A percentile compares a stretch with the other conserved stretches of the same genome.
Conservation (phyloP, 805 yeast genomes). For the Ogataea parapolymorpha region DNA sequence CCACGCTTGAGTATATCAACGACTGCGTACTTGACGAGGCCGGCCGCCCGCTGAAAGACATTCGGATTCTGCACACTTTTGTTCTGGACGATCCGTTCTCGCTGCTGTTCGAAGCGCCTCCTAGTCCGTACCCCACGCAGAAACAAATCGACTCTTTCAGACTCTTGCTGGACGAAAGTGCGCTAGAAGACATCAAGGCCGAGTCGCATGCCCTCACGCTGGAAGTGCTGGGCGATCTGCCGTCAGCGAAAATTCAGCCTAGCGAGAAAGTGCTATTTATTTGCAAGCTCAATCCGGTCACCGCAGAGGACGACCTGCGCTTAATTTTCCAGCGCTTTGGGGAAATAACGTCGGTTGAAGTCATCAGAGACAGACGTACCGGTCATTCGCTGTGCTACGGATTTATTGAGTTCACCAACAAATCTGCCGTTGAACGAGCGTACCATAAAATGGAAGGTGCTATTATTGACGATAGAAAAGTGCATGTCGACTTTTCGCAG, state of each 20-base stretch:
- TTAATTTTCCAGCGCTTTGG: constrained; percentile 65
- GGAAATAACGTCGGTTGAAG: constrained; percentile 45
- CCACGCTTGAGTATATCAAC: constrained; percentile 44
- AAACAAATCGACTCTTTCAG: constrained; percentile 32
- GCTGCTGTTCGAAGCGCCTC: constrained; percentile 30
- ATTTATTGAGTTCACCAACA: constrained; percentile 52
- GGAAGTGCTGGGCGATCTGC: constrained; percentile 63
- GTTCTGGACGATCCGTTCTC: constrained; percentile 54
- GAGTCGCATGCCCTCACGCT: constrained; percentile 56
- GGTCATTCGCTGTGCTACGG: constrained; percentile 58
- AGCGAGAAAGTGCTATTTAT: constrained; percentile 60
- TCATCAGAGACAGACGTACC: constrained; percentile 46
- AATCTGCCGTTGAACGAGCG: constrained; percentile 56
- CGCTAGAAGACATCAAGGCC: constrained; percentile 32
- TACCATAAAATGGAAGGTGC: constrained; percentile 60
- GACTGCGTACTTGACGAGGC: constrained; percentile 36
- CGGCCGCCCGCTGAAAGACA: constrained; percentile 43
- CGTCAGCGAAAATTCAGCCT: constrained; percentile 55
- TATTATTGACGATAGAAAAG: constrained; percentile 58
- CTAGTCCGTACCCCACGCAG: constrained; percentile 38
- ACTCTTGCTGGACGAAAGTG: constrained; percentile 25
- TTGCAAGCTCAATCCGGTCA: constrained; percentile 60
- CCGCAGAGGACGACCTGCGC: constrained; percentile 53
- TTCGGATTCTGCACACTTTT: constrained; percentile 49
- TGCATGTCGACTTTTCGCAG: constrained; percentile 69